phyloP scores from a whole-genome alignment of 306 rosid genomes.

The Begonia fuchsioides region DNA sequence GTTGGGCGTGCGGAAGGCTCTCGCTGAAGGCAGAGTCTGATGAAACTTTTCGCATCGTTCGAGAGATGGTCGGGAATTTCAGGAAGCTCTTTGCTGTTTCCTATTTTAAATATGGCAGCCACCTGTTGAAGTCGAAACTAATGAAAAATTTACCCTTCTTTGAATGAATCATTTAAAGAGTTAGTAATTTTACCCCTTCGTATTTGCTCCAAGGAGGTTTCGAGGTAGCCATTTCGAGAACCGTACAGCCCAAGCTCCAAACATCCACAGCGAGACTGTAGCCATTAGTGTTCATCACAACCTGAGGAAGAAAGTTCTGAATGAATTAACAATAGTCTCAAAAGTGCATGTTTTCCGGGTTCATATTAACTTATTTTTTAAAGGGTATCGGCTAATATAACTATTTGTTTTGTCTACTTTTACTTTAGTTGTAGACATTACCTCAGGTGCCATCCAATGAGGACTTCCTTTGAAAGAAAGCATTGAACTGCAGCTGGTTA shows the following conservation, averaged over 20 bases:
- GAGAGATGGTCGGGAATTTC: slow-evolving; percentile 90
- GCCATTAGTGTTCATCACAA: slow-evolving; percentile 86
- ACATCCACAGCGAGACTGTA: slow-evolving; percentile 83
- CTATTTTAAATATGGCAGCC: slow-evolving; percentile 97
- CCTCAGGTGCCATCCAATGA: slow-evolving; percentile 99
- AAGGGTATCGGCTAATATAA: too few relatives aligned
- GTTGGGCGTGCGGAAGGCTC: slow-evolving; percentile 69
- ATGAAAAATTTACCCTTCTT: background rate
- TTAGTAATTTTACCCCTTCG: slow-evolving; percentile 61
- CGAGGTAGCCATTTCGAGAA: slow-evolving; percentile 92
- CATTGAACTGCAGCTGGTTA: slow-evolving; percentile 56
- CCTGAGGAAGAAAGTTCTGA: slow-evolving; percentile 25
- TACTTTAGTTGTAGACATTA: slow-evolving; percentile 7
- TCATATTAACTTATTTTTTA: too few relatives aligned
- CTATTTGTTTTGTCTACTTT: too few relatives aligned
- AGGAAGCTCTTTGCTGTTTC: slow-evolving; percentile 92
- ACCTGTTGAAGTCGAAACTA: slow-evolving; percentile 47
- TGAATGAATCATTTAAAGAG: background rate
- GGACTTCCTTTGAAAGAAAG: slow-evolving; percentile 99
- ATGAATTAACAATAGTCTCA: too few relatives aligned
- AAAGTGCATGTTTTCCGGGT: too few relatives aligned
- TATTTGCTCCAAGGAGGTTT: slow-evolving; percentile 96
- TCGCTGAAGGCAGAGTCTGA: slow-evolving; percentile 70
- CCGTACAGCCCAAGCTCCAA: slow-evolving; percentile 99
- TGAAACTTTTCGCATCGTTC: slow-evolving; percentile 58